phyloP scores from a whole-genome alignment of 1,139 yeast genomes.

The Pichia sp. region DNA sequence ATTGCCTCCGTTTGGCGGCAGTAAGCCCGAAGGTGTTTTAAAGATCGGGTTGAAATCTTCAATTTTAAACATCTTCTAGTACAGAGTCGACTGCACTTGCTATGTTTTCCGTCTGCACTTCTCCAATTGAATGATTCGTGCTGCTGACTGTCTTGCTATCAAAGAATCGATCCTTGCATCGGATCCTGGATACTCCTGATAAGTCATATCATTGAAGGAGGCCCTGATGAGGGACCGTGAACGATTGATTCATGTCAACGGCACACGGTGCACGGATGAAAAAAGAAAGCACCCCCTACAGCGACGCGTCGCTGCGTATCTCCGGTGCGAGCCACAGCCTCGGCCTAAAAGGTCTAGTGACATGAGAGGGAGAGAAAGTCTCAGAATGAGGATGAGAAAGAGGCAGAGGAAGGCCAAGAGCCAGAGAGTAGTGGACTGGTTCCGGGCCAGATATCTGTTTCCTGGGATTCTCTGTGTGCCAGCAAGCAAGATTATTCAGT shows the following conservation, averaged over 20 bases:
- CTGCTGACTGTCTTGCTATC: not conserved
- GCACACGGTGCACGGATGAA: not conserved
- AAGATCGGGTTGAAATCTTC: constrained; percentile 30
- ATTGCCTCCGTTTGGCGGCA: not conserved
- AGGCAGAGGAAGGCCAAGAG: not conserved
- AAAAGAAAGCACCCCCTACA: too few relatives aligned
- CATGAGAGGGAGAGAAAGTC: not conserved
- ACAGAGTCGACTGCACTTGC: not conserved
- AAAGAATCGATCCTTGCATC: too few relatives aligned
- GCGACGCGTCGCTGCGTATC: not conserved
- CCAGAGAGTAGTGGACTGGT: too few relatives aligned
- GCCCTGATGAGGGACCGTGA: not conserved
- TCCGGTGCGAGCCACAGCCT: not conserved
- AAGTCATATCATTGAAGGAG: too few relatives aligned
- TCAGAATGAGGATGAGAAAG: not conserved
- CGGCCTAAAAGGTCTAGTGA: not conserved
- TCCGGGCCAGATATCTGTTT: too few relatives aligned
- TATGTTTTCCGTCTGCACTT: not conserved
- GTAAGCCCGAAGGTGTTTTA: constrained; percentile 18
- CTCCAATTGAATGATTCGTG: not conserved
- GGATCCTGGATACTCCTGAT: not conserved
- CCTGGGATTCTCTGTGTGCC: too few relatives aligned
- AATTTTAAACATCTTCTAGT: constrained; percentile 23
- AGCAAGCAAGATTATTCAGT: not conserved
- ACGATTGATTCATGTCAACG: not conserved